These are phyloP conservation scores for Oryza punctata DNA, from an alignment of 176 grass and related monocot genomes.

Conservation along the genomic window DNA sequence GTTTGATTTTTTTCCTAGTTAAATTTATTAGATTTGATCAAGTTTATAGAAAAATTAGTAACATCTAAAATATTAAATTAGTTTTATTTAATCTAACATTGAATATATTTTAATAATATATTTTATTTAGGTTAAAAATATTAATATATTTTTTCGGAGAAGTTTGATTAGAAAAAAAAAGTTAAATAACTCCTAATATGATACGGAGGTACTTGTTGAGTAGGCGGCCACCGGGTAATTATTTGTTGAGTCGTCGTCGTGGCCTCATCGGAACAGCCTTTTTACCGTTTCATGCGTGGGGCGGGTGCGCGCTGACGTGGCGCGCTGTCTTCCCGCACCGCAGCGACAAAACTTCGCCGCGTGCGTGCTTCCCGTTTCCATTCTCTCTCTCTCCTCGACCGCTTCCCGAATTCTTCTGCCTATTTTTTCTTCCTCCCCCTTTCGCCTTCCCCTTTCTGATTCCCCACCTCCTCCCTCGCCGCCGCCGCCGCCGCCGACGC, in stretches of 20 bases:
- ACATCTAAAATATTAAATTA: no score
- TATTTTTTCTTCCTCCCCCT: background rate
- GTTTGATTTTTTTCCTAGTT: no score
- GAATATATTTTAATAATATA: no score
- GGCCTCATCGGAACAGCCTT: background rate
- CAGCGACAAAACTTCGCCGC: conserved; percentile 35
- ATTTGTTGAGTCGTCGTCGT: background rate
- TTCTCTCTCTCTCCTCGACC: background rate
- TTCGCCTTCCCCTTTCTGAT: conserved; percentile 2
- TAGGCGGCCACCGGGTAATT: no score
- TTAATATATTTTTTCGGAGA: no score
- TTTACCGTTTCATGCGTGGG: background rate
- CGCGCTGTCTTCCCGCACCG: background rate
- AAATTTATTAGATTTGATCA: no score
- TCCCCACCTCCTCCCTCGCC: conserved; percentile 31
- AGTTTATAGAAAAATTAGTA: no score
- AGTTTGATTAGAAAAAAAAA: no score
- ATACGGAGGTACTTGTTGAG: no score
- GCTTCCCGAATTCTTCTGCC: background rate
- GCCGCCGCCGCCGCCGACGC: conserved; percentile 27
- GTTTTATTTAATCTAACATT: no score
- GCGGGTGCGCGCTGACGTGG: conserved; percentile 29
- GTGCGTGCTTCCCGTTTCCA: conserved; percentile 31
- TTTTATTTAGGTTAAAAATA: no score
- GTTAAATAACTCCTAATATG: no score